Base-by-base conservation (phyloP, 2,329 filamentous ascomycete genomes). In the Botrytis deweyae region DNA sequence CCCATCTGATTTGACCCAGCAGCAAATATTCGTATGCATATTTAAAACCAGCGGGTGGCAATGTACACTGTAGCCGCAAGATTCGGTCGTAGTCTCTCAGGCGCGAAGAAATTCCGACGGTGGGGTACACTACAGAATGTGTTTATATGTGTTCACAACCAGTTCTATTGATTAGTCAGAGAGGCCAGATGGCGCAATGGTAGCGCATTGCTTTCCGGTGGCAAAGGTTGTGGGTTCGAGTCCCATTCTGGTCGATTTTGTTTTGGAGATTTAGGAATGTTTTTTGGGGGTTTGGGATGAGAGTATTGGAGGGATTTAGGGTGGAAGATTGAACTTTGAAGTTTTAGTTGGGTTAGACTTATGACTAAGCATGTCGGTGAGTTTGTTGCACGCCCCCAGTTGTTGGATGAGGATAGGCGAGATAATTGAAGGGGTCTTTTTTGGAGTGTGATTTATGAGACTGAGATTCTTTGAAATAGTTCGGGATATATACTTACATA, bases 221-320 rank as follows among this genome's bases (percentile, higher is more conserved):
- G 77, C 76, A 78, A 78, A 78, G 76, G 78, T 76, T 78, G 77
- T 74, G 76, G 75, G 77, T 78, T 78, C 77, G 77, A 78, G 77
- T 78, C 77, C 75, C 76, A 74, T 75, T 73, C 71, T 70, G 69
- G 72, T 78, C 75, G 76, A 42, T 44, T 42, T 61, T 44, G 36
- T 42, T 62, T 70, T n/a, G 38, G 5, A 18, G 7, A 22, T 33
- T 42, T 22, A 20, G 2, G 8, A 14, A 1, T 6, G 4, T n/a
- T 67, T 25, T 67, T 52, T 67, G 14, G 22, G 14, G 44, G 8
- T 9, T 49, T 16, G 9, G 18, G 44, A 29, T 42, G 62, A 4
- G 16, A 64, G 22, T n/a, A 1, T 18, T 8, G 25, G 6, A 14
- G 3, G 33, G 36, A 3, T 40, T 52, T n/a, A 18, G 14, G 6